Evolutionary conservation across 2,329 filamentous ascomycete genomes (phyloP).

Genomic region (Ophiostoma ips): DNA sequence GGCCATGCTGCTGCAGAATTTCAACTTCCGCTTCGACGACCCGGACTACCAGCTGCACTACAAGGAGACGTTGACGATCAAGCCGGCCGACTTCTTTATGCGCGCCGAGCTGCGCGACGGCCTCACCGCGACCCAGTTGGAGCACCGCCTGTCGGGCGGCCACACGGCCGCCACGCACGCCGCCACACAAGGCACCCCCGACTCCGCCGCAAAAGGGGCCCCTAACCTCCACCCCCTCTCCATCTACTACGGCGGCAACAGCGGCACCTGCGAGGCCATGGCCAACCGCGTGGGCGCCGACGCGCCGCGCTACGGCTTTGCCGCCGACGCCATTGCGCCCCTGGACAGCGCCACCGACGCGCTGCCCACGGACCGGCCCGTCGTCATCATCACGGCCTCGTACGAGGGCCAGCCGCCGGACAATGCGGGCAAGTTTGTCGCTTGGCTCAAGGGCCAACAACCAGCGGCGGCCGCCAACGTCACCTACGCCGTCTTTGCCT

Average conservation of each 20-base stretch:
- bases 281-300: constrained; percentile 44
- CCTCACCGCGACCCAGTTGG: constrained; percentile 20
- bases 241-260: constrained; percentile 57
- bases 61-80: constrained; percentile 42
- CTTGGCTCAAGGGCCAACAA: constrained; percentile 2
- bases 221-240: constrained; percentile 32
- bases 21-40: constrained; percentile 49
- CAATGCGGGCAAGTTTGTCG: constrained; percentile 41
- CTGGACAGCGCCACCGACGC: constrained; percentile 48
- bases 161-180: background rate
- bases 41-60: constrained; percentile 41
- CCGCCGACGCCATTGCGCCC: constrained; percentile 32
- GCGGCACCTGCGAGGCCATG: constrained; percentile 48
- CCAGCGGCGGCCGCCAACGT: constrained; percentile 20
- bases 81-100: constrained; percentile 47
- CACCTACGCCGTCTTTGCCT: constrained; percentile 56
- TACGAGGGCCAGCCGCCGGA: constrained; percentile 65
- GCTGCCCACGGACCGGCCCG: constrained; percentile 44
- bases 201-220: background rate
- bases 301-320: constrained; percentile 45
- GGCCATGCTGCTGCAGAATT: constrained; percentile 52
- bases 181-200: background rate
- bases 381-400: constrained; percentile 51
- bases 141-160: constrained; percentile 7
- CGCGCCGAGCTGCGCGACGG: constrained; percentile 38